These are phyloP conservation scores for Hypoxylon sp. DNA, from an alignment of 2,329 filamentous ascomycete species.

Conservation along the genomic window DNA sequence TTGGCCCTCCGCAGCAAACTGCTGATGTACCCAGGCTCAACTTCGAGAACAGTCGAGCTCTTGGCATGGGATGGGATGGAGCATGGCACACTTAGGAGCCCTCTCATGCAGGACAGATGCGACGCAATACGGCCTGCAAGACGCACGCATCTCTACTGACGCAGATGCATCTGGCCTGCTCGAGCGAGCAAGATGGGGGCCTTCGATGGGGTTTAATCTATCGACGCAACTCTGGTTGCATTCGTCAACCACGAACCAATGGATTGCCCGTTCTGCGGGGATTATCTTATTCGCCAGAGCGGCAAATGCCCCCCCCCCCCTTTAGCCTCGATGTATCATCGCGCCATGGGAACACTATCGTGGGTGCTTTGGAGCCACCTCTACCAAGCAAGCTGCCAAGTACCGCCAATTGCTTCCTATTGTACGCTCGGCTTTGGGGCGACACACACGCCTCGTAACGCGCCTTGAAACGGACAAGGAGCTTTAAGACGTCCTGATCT, in stretches of 20 bases:
- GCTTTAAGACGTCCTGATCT: constrained; percentile 28
- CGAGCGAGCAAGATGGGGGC: constrained; percentile 33
- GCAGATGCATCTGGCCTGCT: constrained; percentile 40
- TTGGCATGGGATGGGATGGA: too few relatives aligned
- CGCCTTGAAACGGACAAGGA: constrained; percentile 36
- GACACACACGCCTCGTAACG: constrained; percentile 36
- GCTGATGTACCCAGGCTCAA: constrained; percentile 30
- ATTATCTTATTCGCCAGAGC: constrained; percentile 40
- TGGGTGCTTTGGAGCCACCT: constrained; percentile 30
- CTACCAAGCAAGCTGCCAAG: not conserved
- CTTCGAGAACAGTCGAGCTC: constrained; percentile 20
- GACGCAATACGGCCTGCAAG: constrained; percentile 33
- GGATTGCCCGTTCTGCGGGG: constrained; percentile 36
- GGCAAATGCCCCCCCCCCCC: constrained; percentile 30
- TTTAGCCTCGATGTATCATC: constrained; percentile 31
- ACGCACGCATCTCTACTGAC: constrained; percentile 26
- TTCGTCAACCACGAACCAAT: constrained; percentile 30
- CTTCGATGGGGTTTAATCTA: constrained; percentile 34
- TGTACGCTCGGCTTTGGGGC: constrained; percentile 31
- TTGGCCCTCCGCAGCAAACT: constrained; percentile 26
- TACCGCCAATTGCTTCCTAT: too few relatives aligned
- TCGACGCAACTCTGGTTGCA: constrained; percentile 29
- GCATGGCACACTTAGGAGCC: constrained; percentile 28
- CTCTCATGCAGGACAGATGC: constrained; percentile 42
- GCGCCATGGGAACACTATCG: constrained; percentile 30